A percentile compares a stretch with the other conserved stretches of the same genome.
Evolutionary conservation across 495 filamentous ascomycete species (phyloP).

Genomic region (Hypoxylon cercidicola): DNA sequence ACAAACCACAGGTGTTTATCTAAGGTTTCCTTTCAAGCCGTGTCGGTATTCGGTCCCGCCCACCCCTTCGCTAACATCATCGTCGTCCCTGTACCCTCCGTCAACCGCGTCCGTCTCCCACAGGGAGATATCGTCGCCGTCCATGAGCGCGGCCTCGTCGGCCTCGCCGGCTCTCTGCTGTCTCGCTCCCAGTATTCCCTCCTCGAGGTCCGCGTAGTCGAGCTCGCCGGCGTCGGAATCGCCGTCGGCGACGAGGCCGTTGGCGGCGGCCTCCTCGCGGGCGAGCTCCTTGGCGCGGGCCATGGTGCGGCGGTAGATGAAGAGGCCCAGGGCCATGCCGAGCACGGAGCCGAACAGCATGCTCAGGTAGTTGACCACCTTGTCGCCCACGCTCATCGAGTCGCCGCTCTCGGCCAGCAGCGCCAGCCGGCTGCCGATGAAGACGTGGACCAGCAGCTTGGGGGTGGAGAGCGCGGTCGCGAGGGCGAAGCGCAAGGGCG

Average conservation of each 20-base stretch:
- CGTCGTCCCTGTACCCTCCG: slow-evolving; percentile 53
- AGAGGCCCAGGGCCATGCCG: slow-evolving; percentile 78
- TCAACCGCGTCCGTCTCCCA: slow-evolving; percentile 60
- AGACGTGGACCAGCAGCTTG: slow-evolving; percentile 91
- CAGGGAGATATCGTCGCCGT: slow-evolving; percentile 70
- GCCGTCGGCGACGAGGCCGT: slow-evolving; percentile 20
- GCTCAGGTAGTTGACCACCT: slow-evolving; percentile 79
- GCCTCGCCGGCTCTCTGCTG: slow-evolving; percentile 45
- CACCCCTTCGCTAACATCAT: slow-evolving; percentile 3
- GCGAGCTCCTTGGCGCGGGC: slow-evolving; percentile 86
- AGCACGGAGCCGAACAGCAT: slow-evolving; percentile 75
- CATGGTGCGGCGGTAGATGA: slow-evolving; percentile 89
- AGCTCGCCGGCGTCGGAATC: slow-evolving; percentile 53
- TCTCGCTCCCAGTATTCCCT: slow-evolving; percentile 33
- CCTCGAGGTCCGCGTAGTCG: slow-evolving; percentile 44
- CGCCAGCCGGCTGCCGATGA: slow-evolving; percentile 83
- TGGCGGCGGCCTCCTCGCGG: slow-evolving; percentile 69
- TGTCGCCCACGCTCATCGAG: slow-evolving; percentile 73
- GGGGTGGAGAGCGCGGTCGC: slow-evolving; percentile 81
- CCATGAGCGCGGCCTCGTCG: slow-evolving; percentile 57
- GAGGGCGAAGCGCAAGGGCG: slow-evolving; percentile 75
- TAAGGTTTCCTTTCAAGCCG: slow-evolving; percentile 5
- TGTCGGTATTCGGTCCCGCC: slow-evolving; percentile 1
- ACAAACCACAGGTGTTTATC: background rate
- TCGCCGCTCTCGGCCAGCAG: slow-evolving; percentile 72